These are phyloP conservation scores for Lecanicillium sp. DNA, from an alignment of 2,329 filamentous ascomycete genomes.

Conservation along the genomic window DNA sequence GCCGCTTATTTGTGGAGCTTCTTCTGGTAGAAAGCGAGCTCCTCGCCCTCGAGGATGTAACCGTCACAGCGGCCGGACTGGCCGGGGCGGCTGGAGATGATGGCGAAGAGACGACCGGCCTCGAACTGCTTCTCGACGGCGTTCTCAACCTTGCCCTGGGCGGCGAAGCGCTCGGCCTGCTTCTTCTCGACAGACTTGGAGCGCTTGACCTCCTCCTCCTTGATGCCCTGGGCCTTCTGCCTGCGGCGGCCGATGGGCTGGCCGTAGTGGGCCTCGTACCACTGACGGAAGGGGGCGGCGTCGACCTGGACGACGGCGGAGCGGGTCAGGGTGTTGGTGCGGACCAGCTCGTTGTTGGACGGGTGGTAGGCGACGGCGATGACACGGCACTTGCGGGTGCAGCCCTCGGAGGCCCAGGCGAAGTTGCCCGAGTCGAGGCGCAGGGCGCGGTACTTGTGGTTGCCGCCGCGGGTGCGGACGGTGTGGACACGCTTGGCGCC, in stretches of 20 bases:
- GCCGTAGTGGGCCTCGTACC: conserved; percentile 99
- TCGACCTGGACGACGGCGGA: conserved; percentile 98
- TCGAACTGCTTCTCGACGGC: conserved; percentile 98
- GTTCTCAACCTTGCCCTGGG: conserved; percentile 84
- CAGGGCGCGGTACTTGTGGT: conserved; percentile 99
- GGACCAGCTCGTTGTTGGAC: conserved; percentile 99
- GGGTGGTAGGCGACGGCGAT: conserved; percentile 98
- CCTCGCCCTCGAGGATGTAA: conserved; percentile 98
- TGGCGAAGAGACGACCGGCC: conserved; percentile 94
- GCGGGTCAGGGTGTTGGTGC: conserved; percentile 99
- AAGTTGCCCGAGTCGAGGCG: conserved; percentile 99
- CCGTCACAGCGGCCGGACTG: conserved; percentile 96
- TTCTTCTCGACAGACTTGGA: conserved; percentile 94
- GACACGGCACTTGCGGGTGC: conserved; percentile 98
- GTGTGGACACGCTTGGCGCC: conserved; percentile 94
- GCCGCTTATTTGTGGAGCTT: conserved; percentile 90
- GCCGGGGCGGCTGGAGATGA: conserved; percentile 86
- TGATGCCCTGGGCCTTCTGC: conserved; percentile 67
- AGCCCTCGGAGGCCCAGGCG: conserved; percentile 96
- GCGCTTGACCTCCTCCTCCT: conserved; percentile 76
- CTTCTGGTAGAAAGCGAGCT: conserved; percentile 99
- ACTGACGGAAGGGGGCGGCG: conserved; percentile 97
- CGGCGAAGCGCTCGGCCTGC: conserved; percentile 80
- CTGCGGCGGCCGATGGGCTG: conserved; percentile 80
- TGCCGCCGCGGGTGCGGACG: conserved; percentile 94